Evolutionary conservation across 345 rosid species (phyloP).

Genomic region (Camelina neglecta): DNA sequence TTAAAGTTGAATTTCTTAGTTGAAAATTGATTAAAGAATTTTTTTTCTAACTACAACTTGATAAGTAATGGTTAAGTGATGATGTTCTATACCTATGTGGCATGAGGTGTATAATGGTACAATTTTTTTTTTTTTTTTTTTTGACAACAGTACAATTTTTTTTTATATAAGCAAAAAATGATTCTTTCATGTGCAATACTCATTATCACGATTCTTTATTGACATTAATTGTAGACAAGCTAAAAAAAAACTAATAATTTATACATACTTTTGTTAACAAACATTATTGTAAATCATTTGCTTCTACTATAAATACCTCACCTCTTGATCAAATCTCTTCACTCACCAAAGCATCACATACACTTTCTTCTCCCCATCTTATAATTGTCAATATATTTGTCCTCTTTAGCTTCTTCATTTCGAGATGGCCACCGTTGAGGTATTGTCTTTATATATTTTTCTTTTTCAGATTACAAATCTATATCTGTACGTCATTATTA

Average conservation of each 20-base stretch:
- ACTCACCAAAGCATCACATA: slow-evolving; percentile 38
- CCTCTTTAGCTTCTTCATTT: slow-evolving; percentile 3
- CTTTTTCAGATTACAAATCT: neutral
- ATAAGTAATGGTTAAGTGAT: slow-evolving; percentile 29
- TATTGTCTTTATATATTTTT: neutral
- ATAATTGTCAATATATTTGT: neutral
- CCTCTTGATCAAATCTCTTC: slow-evolving; percentile 26
- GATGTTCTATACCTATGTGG: slow-evolving; percentile 33
- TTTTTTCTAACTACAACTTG: slow-evolving; percentile 5
- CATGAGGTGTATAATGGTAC: slow-evolving; percentile 45
- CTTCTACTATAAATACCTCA: slow-evolving; percentile 40
- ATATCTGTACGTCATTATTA: neutral
- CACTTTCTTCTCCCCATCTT: slow-evolving; percentile 17
- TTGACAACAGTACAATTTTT: neutral
- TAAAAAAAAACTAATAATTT: neutral
- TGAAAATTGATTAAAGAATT: neutral
- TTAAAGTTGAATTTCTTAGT: neutral
- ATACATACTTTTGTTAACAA: neutral
- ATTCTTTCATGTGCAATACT: slow-evolving; percentile 43
- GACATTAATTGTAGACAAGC: neutral
- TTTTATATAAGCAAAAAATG: slow-evolving; percentile 4
- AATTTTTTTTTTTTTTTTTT: neutral
- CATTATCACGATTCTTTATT: slow-evolving; percentile 31
- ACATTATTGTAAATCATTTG: slow-evolving; percentile 7
- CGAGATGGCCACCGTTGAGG: slow-evolving; percentile 47